Conservation (phyloP, 768 basidiomycete species). For the Calvatia gigantea region DNA sequence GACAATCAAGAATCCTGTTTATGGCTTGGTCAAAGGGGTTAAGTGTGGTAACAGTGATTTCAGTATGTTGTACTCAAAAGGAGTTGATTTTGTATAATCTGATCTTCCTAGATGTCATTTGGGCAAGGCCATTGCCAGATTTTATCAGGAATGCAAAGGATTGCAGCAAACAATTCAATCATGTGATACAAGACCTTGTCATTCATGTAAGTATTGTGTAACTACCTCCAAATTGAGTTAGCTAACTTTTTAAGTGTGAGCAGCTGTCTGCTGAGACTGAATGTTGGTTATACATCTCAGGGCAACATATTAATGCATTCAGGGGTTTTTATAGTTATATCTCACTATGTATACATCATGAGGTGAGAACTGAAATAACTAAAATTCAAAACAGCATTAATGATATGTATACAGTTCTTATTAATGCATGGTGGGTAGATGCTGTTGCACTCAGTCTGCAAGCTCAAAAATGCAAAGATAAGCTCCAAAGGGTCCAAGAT, state of each 20-base stretch:
- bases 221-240: background rate
- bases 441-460: background rate
- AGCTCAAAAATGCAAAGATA: background rate
- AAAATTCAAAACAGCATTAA: background rate
- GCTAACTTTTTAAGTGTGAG: background rate
- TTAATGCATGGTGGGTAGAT: background rate
- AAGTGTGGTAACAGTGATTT: background rate
- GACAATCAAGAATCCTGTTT: background rate
- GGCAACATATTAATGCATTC: background rate
- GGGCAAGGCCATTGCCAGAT: background rate
- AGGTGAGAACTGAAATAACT: background rate
- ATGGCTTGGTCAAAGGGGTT: background rate
- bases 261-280: background rate
- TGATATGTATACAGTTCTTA: background rate
- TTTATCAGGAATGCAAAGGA: background rate
- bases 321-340: background rate
- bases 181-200: background rate
- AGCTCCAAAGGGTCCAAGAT: background rate
- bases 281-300: background rate
- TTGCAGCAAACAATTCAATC: background rate
- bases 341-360: background rate
- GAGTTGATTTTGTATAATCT: background rate
- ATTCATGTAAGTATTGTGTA: background rate
- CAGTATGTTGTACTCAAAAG: background rate
- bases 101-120: background rate